Evolutionary conservation across 352 stramenopile genomes (phyloP), one percentile per base, ranked within the genome.

Genomic region (Globisporangium lucens): DNA sequence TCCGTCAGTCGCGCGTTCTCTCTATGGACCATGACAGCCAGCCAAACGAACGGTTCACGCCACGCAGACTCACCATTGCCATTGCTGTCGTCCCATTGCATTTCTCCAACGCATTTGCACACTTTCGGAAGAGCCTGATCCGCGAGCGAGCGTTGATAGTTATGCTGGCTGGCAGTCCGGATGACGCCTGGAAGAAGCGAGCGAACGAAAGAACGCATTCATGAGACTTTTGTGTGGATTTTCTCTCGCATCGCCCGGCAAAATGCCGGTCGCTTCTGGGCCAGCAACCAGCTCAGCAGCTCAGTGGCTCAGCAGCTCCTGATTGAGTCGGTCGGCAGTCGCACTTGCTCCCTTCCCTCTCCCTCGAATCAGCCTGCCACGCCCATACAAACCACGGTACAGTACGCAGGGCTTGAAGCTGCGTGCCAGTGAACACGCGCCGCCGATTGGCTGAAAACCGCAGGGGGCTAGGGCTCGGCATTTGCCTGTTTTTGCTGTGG

Each of bases 321-420:
- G 29, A 59, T 20, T 41, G 22, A 33, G 22, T 59, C 53, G 53
- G 22, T 59, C 29, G 55, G 55, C 55, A 60, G 55, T 60, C 55
- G 55, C 30, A 43, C 55, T 41, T 60, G 55, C 55, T 27, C 15
- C 36, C 15, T 15, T 43, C 43, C 17, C 43, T 51, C 43, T 56
- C 24, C 24, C 24, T 24, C 24, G 24, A 24, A 24, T 24, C 24
- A 24, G 24, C 24, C 24, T 24, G 24, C 24, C 24, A 24, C 24
- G 24, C 24, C 24, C 24, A 24, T 24, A 24, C 24, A 24, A 24
- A 24, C 24, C 24, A 24, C 24, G 24, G 24, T 24, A 24, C 24
- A 24, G 24, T 24, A 24, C 24, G 24, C 24, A 24, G 24, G 24
- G 24, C 24, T 24, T 24, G 24, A 24, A 24, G 24, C 24, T 24